Base-by-base conservation (phyloP, 1,284 basidiomycete genomes). In the Exobasidium cylindrosporum region DNA sequence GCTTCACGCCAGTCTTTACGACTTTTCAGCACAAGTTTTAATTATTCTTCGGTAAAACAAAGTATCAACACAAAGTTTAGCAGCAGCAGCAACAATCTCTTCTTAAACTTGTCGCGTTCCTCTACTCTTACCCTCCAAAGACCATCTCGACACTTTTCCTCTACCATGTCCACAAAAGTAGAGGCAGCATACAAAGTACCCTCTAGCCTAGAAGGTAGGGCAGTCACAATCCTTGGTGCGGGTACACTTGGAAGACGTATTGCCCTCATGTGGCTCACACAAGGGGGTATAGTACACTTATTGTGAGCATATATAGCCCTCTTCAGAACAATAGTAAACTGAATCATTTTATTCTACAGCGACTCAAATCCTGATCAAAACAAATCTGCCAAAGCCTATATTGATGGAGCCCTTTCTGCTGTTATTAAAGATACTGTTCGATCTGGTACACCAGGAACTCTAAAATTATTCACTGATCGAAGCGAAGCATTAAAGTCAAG, bases 231-330 rank as follows among this genome's bases (percentile, higher is more conserved):
- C 47, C 7, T 50, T 7, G 47, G 47, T 50, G 47, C 47, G 7
- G 47, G 47, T 10, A 50, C 47, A 24, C 47, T 50, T 7, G 47
- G 47, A 14, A 24, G 47, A 31, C 47, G 47, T 14, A 50, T 50
- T 21, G 47, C 47, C 21, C 47, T 50, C 47, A 50, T 50, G 47
- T 50, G 47, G 47, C 47, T 50, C 24, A 50, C 47, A 14, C 47
- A 50, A 21, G 47, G 47, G 10, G 47, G 21, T 7, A 50, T 21
- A 26, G 47, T 50, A 21, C 47, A 50, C 47, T 21, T 50, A 7
- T 50, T 50, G 47, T 50, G 47, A 50, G 47, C 47, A 23, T 50
- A 7, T 23, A 31, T 31, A 23, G 43, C 13, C 14, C 14, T 23
- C 13, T 14, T 23, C 43, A 13, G 14, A 44, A 23, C 43, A 23